Evolutionary conservation across 2,329 filamentous ascomycete genomes (phyloP), one percentile per base, ranked within the genome.

Genomic region (Verticillium isaacii): DNA sequence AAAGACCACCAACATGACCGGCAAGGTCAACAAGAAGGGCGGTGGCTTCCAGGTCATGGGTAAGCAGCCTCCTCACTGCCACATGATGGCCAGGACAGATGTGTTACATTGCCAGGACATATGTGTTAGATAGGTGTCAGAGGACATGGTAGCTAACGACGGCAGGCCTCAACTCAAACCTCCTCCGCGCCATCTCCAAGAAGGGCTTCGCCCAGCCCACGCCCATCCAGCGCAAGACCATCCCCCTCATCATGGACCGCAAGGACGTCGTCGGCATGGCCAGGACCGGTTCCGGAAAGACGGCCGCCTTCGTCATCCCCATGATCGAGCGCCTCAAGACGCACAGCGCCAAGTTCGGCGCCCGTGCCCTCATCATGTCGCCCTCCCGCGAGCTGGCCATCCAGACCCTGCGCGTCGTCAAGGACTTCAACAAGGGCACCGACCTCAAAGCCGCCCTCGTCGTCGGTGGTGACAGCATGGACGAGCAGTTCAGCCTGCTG

Each of bases 201-300:
- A 99, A 98, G 78, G 96, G 95, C 17, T 99, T 97, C 77, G 92
- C 90, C 0, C 92, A 98, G 2, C 96, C 96, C 4, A 99, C 95
- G 0, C 95, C 95, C 0, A 99, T 99, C 75, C 95, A 99, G 79
- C 87, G 95, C 68, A 98, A 98, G 77, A 92, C 95, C 2, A 97
- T 99, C 57, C 96, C 95, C 4, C 81, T 98, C 61, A 87, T 99
- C 61, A 82, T 98, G 68, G 91, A 96, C 64, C 86, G 90, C 60
- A 91, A 93, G 77, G 95, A 99, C 82, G 91, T 98, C n/a, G 94
- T 99, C 29, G 96, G 93, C 67, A 99, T 99, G 95, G 95, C 95
- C 8, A 85, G 96, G 67, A 99, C 96, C n/a, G 95, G 95, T 73
- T 98, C 93, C 23, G 95, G 95, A 79, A 99, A 99, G 81, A 99